These are phyloP conservation scores for Chalciporus sphaerocephalus DNA, from an alignment of 768 basidiomycete genomes.

Conservation along the genomic window DNA sequence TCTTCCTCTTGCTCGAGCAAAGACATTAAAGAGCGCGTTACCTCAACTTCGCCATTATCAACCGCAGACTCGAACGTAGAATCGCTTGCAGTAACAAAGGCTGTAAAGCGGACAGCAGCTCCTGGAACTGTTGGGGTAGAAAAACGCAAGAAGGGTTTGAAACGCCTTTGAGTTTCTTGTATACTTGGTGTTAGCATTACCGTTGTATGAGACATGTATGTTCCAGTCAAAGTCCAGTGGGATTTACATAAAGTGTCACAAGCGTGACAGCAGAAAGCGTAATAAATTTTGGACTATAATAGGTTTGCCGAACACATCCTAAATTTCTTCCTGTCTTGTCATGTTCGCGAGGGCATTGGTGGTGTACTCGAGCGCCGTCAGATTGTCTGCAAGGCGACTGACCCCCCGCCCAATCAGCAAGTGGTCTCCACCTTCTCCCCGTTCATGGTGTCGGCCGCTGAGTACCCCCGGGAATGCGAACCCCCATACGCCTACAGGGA, in stretches of 20 bases:
- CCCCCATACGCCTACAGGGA: slow-evolving; percentile 29
- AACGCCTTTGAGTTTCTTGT: slow-evolving; percentile 52
- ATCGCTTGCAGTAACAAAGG: slow-evolving; percentile 46
- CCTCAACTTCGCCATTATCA: slow-evolving; percentile 64
- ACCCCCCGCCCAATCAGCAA: not conserved
- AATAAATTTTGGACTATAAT: slow-evolving; percentile 15
- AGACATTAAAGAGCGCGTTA: slow-evolving; percentile 54
- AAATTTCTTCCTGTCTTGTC: not conserved
- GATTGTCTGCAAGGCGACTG: slow-evolving; percentile 7
- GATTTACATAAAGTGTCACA: slow-evolving; percentile 5
- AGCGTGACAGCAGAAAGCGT: slow-evolving; percentile 15
- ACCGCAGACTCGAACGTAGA: slow-evolving; percentile 68
- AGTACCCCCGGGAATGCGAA: not conserved
- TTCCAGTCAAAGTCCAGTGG: no score
- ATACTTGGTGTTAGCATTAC: no score
- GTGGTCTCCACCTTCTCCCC: not conserved
- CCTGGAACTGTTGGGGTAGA: slow-evolving; percentile 58
- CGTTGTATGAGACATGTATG: no score
- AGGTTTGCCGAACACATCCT: not conserved
- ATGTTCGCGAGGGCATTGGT: slow-evolving; percentile 26
- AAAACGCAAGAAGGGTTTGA: slow-evolving; percentile 87
- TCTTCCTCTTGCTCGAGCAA: slow-evolving; percentile 28
- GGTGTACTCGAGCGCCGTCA: slow-evolving; percentile 8
- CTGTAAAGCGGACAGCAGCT: slow-evolving; percentile 61
- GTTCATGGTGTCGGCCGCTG: slow-evolving; percentile 13